These are phyloP conservation scores for Penicillium daleae DNA, from an alignment of 495 filamentous ascomycete species.

Conservation along the genomic window DNA sequence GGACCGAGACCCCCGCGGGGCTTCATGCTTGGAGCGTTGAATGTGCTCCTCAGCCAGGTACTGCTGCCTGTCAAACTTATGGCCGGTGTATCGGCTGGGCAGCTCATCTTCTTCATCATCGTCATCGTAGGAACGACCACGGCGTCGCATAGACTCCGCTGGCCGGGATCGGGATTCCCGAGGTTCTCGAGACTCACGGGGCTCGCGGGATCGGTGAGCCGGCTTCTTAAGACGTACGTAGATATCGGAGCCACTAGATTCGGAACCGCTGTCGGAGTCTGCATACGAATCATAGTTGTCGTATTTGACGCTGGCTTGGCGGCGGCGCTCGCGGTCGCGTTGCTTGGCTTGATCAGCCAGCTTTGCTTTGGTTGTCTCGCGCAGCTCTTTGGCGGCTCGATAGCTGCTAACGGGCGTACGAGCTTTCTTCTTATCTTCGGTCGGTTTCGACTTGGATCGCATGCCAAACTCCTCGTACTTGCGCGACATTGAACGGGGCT, in stretches of 20 bases:
- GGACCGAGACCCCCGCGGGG: conserved; percentile 35
- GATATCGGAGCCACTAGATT: conserved; percentile 30
- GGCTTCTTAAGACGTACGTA: conserved; percentile 29
- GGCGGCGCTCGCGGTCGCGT: conserved; percentile 56
- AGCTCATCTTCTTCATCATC: conserved; percentile 28
- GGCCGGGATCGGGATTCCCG: conserved; percentile 26
- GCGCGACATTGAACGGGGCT: conserved; percentile 43
- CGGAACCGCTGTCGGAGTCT: conserved; percentile 41
- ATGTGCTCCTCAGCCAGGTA: conserved; percentile 46
- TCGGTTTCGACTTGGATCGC: conserved; percentile 37
- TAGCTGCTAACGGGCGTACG: conserved; percentile 32
- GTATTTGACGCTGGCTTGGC: conserved; percentile 51
- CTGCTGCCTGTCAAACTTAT: conserved; percentile 21
- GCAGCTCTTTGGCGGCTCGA: conserved; percentile 36
- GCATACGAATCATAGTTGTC: conserved; percentile 26
- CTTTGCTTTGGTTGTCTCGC: conserved; percentile 36
- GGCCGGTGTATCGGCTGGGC: conserved; percentile 23
- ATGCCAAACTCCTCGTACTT: conserved; percentile 48
- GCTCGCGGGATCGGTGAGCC: conserved; percentile 23
- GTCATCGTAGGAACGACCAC: conserved; percentile 28
- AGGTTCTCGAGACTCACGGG: conserved; percentile 6
- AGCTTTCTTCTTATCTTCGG: conserved; percentile 46
- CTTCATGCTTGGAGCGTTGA: conserved; percentile 36
- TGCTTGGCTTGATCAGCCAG: conserved; percentile 46
- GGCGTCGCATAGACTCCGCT: conserved; percentile 23